Percentiles rank a stretch among this genome's conserved stretches.
phyloP scores from a whole-genome alignment of 2,329 filamentous ascomycete species.

The Furcasterigmium furcatum region DNA sequence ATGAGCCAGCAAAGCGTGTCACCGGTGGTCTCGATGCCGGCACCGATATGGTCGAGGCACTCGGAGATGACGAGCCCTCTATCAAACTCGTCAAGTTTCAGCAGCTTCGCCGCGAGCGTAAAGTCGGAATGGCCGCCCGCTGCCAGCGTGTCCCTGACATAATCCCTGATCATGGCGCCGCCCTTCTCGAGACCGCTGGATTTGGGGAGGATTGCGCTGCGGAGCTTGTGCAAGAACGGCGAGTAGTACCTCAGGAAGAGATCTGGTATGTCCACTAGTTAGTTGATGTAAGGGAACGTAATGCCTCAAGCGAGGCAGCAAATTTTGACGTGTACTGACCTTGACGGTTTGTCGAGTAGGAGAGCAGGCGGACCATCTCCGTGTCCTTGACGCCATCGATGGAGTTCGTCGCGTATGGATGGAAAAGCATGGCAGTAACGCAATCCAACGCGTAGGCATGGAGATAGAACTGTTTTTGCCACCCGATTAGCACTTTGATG shows the following conservation, averaged over 20 bases:
- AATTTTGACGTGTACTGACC: no score
- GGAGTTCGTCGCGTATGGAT: background rate
- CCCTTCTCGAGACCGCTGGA: background rate
- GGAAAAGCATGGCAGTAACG: background rate
- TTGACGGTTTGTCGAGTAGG: background rate
- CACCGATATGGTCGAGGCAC: constrained; percentile 20
- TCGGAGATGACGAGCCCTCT: background rate
- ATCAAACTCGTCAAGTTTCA: background rate
- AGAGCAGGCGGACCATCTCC: background rate
- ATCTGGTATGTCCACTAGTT: no score
- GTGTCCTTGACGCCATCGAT: background rate
- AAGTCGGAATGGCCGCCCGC: background rate
- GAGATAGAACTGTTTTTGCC: background rate
- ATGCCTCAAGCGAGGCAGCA: no score
- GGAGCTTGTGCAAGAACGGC: background rate
- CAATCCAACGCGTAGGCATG: background rate
- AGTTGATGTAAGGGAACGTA: no score
- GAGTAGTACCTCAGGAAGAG: background rate
- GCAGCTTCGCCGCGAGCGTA: background rate
- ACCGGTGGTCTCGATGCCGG: constrained; percentile 23
- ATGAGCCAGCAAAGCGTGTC: constrained; percentile 4
- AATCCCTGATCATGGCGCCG: background rate
- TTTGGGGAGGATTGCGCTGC: background rate
- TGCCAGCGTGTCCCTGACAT: background rate
- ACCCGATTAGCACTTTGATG: background rate